Evolutionary conservation across 768 basidiomycete genomes (phyloP).

Genomic region (Lactarius evosmus): DNA sequence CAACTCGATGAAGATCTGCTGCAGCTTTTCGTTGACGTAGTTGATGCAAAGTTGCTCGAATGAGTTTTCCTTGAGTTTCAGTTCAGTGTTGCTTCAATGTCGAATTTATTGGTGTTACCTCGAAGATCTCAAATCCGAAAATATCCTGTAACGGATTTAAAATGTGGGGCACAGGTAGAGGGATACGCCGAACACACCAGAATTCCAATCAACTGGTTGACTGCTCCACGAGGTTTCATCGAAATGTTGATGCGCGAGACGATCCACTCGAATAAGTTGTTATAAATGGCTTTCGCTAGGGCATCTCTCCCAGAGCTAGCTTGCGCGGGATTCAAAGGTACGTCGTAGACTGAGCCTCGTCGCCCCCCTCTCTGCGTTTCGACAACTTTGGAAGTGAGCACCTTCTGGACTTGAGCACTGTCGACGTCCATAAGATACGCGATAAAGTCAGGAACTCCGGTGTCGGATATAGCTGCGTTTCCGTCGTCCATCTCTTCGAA

Average conservation of each 20-base stretch:
- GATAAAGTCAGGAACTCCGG: slow-evolving; percentile 90
- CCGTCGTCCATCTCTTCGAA: slow-evolving; percentile 88
- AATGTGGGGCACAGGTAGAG: slow-evolving; percentile 7
- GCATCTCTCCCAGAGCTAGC: slow-evolving; percentile 88
- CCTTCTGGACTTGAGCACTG: slow-evolving; percentile 75
- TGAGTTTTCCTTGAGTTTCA: slow-evolving; percentile 69
- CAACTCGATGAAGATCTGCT: slow-evolving; percentile 98
- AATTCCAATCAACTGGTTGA: slow-evolving; percentile 87
- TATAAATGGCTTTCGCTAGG: slow-evolving; percentile 93
- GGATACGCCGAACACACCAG: slow-evolving; percentile 48
- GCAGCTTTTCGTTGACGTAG: slow-evolving; percentile 99
- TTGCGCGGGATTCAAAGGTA: slow-evolving; percentile 90
- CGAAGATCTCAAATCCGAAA: slow-evolving; percentile 98
- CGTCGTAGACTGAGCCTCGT: slow-evolving; percentile 94
- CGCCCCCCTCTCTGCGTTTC: slow-evolving; percentile 93
- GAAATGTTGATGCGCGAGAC: slow-evolving; percentile 93
- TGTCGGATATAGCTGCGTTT: slow-evolving; percentile 76
- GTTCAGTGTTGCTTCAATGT: slow-evolving; percentile 7
- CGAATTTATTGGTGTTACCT: slow-evolving; percentile 43
- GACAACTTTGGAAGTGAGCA: slow-evolving; percentile 76
- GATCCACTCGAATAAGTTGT: slow-evolving; percentile 99
- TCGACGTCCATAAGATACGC: slow-evolving; percentile 93
- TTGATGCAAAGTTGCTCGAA: slow-evolving; percentile 99
- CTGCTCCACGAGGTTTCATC: slow-evolving; percentile 80
- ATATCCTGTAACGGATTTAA: slow-evolving; percentile 62